phyloP scores from a whole-genome alignment of 129 eudicot species.

The Escallonia herrerae region DNA sequence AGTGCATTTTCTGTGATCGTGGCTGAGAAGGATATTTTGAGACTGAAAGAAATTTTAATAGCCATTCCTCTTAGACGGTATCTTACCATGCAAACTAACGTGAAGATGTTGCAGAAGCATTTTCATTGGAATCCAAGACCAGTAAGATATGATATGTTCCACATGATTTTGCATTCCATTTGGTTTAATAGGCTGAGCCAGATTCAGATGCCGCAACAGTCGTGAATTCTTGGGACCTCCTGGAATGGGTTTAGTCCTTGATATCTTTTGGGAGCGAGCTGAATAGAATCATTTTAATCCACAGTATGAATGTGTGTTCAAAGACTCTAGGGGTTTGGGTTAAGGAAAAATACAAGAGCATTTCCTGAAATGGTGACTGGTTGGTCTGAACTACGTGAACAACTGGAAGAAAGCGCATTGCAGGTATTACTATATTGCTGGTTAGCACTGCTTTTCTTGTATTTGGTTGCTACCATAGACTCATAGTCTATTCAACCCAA shows the following conservation, averaged over 20 bases:
- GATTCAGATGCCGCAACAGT: conserved; percentile 32
- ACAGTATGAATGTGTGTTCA: no score
- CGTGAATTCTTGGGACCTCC: conserved; percentile 7
- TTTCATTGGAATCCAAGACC: conserved; percentile 72
- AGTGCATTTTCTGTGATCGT: conserved; percentile 65
- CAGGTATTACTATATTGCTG: background rate
- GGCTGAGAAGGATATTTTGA: conserved; percentile 71
- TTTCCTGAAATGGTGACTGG: background rate
- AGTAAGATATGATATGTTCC: conserved; percentile 67
- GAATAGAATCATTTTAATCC: background rate
- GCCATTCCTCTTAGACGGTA: conserved; percentile 59
- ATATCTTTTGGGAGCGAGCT: background rate
- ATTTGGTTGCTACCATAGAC: background rate
- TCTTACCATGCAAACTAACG: conserved; percentile 58
- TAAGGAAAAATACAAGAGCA: background rate
- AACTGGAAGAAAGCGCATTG: background rate
- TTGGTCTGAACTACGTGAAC: background rate
- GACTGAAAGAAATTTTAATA: conserved; percentile 61
- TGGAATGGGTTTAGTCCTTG: background rate
- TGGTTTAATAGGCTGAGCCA: conserved; percentile 80
- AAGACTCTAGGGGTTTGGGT: no score
- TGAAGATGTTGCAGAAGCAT: conserved; percentile 84
- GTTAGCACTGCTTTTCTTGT: background rate
- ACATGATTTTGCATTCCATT: conserved; percentile 86
- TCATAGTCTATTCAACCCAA: background rate